Evolutionary conservation across 2,329 filamentous ascomycete genomes (phyloP).

Genomic region (Cordyceps cateniannulata): DNA sequence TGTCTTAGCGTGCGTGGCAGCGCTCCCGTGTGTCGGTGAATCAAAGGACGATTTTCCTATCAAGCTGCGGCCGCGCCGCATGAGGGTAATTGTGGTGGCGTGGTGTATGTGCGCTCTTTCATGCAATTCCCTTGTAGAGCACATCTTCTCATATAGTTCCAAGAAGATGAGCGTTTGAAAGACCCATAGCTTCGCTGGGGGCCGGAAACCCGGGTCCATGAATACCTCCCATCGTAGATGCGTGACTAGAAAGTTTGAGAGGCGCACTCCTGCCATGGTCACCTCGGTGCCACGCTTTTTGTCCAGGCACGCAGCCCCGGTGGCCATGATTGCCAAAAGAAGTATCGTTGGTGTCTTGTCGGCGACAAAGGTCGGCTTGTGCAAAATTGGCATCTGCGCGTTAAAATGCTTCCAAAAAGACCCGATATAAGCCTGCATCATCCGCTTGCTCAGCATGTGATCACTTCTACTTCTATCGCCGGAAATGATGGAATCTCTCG

Average conservation of each 20-base stretch:
- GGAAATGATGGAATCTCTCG: slow-evolving; percentile 70
- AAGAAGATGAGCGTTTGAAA: slow-evolving; percentile 87
- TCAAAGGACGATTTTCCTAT: slow-evolving; percentile 81
- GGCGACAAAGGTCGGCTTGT: slow-evolving; percentile 87
- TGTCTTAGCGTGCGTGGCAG: slow-evolving; percentile 59
- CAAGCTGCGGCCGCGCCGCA: slow-evolving; percentile 86
- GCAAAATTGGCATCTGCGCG: slow-evolving; percentile 87
- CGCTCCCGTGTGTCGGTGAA: slow-evolving; percentile 69
- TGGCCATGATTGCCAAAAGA: slow-evolving; percentile 82
- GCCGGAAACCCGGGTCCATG: slow-evolving; percentile 81
- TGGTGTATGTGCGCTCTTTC: slow-evolving; percentile 96
- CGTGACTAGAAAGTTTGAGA: slow-evolving; percentile 87
- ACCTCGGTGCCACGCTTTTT: slow-evolving; percentile 69
- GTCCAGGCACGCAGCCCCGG: slow-evolving; percentile 85
- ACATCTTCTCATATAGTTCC: slow-evolving; percentile 97
- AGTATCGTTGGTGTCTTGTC: slow-evolving; percentile 81
- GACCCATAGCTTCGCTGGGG: slow-evolving; percentile 91
- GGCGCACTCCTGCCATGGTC: slow-evolving; percentile 68
- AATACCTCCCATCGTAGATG: slow-evolving; percentile 96
- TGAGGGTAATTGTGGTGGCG: slow-evolving; percentile 87
- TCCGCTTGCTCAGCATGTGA: slow-evolving; percentile 73
- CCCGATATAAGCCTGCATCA: slow-evolving; percentile 92
- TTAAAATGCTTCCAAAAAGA: slow-evolving; percentile 96
- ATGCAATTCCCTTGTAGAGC: slow-evolving; percentile 82
- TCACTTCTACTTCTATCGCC: slow-evolving; percentile 63